Evolutionary conservation across 805 yeast species (phyloP), one percentile per base, ranked within the genome.

Genomic region (Metschnikowia rubicola): DNA sequence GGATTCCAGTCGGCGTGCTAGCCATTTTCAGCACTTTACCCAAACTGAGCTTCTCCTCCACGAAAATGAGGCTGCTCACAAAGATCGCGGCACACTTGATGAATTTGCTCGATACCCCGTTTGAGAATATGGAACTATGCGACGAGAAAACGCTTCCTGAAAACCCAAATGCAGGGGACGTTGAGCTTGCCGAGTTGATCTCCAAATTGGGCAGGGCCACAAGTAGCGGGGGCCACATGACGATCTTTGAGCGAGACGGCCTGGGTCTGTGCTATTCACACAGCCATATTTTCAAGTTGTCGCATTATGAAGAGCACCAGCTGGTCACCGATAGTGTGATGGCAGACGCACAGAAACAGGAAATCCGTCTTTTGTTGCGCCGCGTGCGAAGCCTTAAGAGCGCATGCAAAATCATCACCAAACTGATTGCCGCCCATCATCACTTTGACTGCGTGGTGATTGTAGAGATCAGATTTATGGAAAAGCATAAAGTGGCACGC

Each of bases 161-260:
- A 30, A 35, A 41, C 19, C 47, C 45, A 28, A 49, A 48, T 35
- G 48, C 49, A 4, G 39, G 50, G 12, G 55, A 55, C 40, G 56
- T 46, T 28, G 73, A 66, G 28, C 46, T 71, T 17, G 56, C 66
- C n/a, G 71, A 65, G 29, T 58, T 69, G 35, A 54, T 58, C 5
- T 38, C 56, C 46, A 65, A 70, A 33, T 68, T 77, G 46, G 87
- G 86, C 0, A 70, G 86, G 61, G 84, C 86, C 6, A 81, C 86
- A 1, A 67, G 79, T 46, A 66, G 66, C 39, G 70, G 71, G 0
- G 58, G 61, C 13, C 43, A 52, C 36, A 62, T 59, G 66, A 68
- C 79, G 2, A 74, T 80, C 1, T 81, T 78, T 60, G 87, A 81
- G 53, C 75, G 74, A 50, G 86, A 82, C 63, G 86, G 86, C 0